phyloP scores from a whole-genome alignment of 2,329 filamentous ascomycete species.

The Fusarium secorum region DNA sequence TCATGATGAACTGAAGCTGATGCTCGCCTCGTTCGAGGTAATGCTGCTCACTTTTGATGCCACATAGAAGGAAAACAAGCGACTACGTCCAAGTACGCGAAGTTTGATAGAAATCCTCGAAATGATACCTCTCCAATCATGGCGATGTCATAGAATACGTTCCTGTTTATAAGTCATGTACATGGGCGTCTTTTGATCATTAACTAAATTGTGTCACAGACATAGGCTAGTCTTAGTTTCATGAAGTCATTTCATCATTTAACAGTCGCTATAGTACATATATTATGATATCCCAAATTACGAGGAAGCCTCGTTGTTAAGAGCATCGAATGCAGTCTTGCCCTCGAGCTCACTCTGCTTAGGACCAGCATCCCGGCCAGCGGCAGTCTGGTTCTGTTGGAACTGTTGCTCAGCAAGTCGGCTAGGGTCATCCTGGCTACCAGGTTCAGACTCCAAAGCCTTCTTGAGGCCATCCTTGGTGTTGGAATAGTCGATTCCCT shows the following conservation, averaged over 20 bases:
- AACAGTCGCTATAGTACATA: slow-evolving; percentile 9
- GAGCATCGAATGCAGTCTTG: slow-evolving; percentile 44
- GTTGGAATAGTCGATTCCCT: slow-evolving; percentile 47
- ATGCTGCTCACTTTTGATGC: background rate
- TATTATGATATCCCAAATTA: slow-evolving; percentile 21
- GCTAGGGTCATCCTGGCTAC: slow-evolving; percentile 57
- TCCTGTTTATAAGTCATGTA: background rate
- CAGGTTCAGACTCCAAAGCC: slow-evolving; percentile 54
- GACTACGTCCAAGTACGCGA: background rate
- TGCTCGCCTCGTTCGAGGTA: background rate
- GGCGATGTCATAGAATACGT: background rate
- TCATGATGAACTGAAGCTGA: background rate
- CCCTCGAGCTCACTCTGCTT: slow-evolving; percentile 40
- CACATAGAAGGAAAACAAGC: background rate
- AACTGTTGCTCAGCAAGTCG: slow-evolving; percentile 56
- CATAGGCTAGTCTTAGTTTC: background rate
- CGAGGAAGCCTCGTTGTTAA: slow-evolving; percentile 42
- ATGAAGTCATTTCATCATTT: slow-evolving; percentile 29
- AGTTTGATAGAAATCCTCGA: background rate
- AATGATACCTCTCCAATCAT: background rate
- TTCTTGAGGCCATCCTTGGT: slow-evolving; percentile 50
- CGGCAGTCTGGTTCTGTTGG: slow-evolving; percentile 35
- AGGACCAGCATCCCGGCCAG: slow-evolving; percentile 37
- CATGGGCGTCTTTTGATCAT: background rate
- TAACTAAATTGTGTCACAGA: background rate